Evolutionary conservation across 441 rosid species (phyloP).

Genomic region (Breynia disticha): DNA sequence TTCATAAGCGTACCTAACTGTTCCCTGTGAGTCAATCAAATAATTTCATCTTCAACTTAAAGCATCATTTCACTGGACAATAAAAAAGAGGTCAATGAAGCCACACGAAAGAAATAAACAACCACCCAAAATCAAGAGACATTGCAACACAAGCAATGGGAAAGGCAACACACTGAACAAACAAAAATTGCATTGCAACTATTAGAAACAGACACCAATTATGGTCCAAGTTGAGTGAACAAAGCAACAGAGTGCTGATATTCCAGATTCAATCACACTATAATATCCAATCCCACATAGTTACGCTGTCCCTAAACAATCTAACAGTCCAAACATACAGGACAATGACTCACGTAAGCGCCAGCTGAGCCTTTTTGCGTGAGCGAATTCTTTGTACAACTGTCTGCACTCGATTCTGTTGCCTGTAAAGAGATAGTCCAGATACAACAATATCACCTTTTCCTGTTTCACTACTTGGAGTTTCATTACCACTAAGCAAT

Average conservation of each 20-base stretch:
- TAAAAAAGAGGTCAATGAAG: constrained; percentile 13
- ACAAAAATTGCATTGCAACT: constrained; percentile 11
- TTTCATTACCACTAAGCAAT: constrained; percentile 40
- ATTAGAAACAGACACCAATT: constrained; percentile 18
- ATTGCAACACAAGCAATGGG: constrained; percentile 9
- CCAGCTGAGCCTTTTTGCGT: constrained; percentile 61
- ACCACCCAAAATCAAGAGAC: constrained; percentile 8
- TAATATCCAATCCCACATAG: constrained; percentile 10
- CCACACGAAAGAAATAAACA: background rate
- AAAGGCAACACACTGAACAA: constrained; percentile 5
- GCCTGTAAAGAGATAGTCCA: constrained; percentile 58
- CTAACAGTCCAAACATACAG: constrained; percentile 42
- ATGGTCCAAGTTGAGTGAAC: constrained; percentile 21
- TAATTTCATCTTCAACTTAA: constrained; percentile 33
- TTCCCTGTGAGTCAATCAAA: constrained; percentile 74
- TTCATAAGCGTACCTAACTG: constrained; percentile 75
- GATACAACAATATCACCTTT: constrained; percentile 40
- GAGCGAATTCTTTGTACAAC: constrained; percentile 72
- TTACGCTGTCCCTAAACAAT: constrained; percentile 18
- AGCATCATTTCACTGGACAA: constrained; percentile 18
- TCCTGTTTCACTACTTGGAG: constrained; percentile 32
- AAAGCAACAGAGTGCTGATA: constrained; percentile 5
- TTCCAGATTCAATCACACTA: constrained; percentile 19
- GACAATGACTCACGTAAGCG: constrained; percentile 63
- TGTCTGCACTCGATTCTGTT: constrained; percentile 63